Evolutionary conservation across 768 basidiomycete genomes (phyloP), one percentile per base, ranked within the genome.

Genomic region (Clavaria fumosa): DNA sequence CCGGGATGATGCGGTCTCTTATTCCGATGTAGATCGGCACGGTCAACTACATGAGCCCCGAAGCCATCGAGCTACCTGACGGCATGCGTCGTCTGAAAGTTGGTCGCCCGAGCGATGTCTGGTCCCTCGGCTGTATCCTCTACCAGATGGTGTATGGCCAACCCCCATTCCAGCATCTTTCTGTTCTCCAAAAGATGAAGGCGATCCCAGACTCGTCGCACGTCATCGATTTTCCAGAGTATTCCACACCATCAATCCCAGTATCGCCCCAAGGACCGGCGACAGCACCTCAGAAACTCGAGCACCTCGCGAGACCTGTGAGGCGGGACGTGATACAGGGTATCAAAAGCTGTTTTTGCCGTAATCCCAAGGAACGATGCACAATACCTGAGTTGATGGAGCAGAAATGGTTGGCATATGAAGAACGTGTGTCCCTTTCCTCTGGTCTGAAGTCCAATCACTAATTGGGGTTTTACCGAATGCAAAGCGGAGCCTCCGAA

Each of bases 61-160:
- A 99, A 57, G 88, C 93, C 9, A 88, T 99, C 38, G 85, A 90
- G 51, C 61, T 83, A 15, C 78, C 78, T 3, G 85, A 83, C 40
- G 86, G 80, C 30, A 83, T 78, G 76, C 72, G 82, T 9, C 71
- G 86, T 18, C 72, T 93, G 41, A 95, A 93, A 64, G 89, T 97
- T 37, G 95, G 93, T 3, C 80, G 91, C 17, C 77, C 90, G 0
- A 89, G 84, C 37, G 93, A 99, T 54, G 86, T 99, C 28, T 99
- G 93, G 93, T 95, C 90, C 2, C 64, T 99, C 2, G 93, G 93
- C 2, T 93, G 89, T 56, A 99, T 99, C 51, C 66, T 97, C 22
- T 96, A 99, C 59, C 93, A 99, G 52, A 96, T 99, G 89, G 72
- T 96, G 7, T 97, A 97, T 50, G 89, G 93, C 12, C 73, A 75